phyloP scores from a whole-genome alignment of 495 filamentous ascomycete genomes.

The Aspergillus indologenus region DNA sequence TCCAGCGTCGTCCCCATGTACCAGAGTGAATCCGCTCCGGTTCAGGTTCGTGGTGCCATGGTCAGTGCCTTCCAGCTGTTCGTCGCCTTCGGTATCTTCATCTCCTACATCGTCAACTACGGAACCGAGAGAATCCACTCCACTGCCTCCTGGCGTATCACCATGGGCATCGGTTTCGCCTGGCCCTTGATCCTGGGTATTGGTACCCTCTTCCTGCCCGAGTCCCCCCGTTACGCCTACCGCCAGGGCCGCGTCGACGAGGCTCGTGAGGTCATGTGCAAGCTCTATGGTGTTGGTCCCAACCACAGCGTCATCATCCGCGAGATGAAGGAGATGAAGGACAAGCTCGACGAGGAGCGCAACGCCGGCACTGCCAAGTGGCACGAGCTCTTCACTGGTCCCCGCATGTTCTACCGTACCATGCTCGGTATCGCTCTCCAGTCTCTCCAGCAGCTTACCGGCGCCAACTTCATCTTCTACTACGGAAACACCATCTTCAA shows the following conservation, averaged over 20 bases:
- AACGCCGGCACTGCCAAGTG: constrained; percentile 52
- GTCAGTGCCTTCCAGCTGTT: constrained; percentile 80
- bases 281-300: constrained; percentile 64
- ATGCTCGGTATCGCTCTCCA: constrained; percentile 67
- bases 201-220: constrained; percentile 68
- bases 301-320: constrained; percentile 61
- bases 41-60: constrained; percentile 64
- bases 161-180: constrained; percentile 75
- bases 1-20: constrained; percentile 73
- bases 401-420: constrained; percentile 71
- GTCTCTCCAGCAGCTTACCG: constrained; percentile 68
- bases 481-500: constrained; percentile 73
- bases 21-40: constrained; percentile 65
- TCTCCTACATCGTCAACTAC: constrained; percentile 77
- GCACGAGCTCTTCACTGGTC: constrained; percentile 68
- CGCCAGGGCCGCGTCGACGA: constrained; percentile 61
- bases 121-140: constrained; percentile 57
- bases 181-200: constrained; percentile 71
- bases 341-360: constrained; percentile 58
- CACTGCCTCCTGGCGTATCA: constrained; percentile 71
- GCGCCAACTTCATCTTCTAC: constrained; percentile 82
- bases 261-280: constrained; percentile 65
- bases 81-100: constrained; percentile 82
- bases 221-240: constrained; percentile 70
- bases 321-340: constrained; percentile 66